A percentile compares a stretch with the other conserved stretches of the same genome.
Conservation (phyloP, 768 basidiomycete species). For the Fomitopsis pulvina region DNA sequence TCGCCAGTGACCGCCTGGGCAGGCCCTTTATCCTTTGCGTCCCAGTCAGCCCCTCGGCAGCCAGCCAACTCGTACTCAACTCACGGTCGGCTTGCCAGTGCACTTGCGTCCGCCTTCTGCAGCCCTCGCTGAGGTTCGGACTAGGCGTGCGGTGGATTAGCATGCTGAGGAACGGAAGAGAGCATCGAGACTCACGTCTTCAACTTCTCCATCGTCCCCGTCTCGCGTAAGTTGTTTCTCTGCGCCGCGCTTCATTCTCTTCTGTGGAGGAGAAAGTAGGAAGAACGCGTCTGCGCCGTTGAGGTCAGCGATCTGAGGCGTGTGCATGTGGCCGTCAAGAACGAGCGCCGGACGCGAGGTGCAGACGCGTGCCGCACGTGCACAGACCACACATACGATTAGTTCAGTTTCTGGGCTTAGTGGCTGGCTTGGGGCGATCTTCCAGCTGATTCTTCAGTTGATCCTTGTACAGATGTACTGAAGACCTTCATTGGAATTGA, state of each 20-base stretch:
- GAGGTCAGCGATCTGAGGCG: too few relatives aligned
- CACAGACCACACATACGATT: neutral
- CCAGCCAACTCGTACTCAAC: conserved; percentile 18
- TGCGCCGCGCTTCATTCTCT: conserved; percentile 70
- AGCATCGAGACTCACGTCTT: conserved; percentile 19
- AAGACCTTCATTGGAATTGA: too few relatives aligned
- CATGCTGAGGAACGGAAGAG: neutral
- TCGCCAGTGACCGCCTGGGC: conserved; percentile 41
- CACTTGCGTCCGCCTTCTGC: conserved; percentile 52
- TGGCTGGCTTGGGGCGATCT: too few relatives aligned
- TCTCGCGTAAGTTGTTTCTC: conserved; percentile 66
- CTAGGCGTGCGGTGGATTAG: conserved; percentile 14
- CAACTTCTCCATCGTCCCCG: conserved; percentile 35
- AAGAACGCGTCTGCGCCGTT: neutral
- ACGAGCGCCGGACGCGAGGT: too few relatives aligned
- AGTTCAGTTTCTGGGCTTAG: too few relatives aligned
- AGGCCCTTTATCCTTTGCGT: conserved; percentile 48
- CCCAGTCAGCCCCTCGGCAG: neutral
- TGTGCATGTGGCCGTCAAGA: neutral
- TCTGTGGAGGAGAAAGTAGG: conserved; percentile 1
- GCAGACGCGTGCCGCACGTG: neutral
- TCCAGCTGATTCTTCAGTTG: neutral
- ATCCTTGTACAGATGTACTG: too few relatives aligned
- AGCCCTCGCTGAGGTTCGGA: conserved; percentile 36
- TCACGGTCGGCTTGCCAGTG: conserved; percentile 51